Base-by-base conservation (phyloP, 345 rosid genomes). In the Populus deltoides region DNA sequence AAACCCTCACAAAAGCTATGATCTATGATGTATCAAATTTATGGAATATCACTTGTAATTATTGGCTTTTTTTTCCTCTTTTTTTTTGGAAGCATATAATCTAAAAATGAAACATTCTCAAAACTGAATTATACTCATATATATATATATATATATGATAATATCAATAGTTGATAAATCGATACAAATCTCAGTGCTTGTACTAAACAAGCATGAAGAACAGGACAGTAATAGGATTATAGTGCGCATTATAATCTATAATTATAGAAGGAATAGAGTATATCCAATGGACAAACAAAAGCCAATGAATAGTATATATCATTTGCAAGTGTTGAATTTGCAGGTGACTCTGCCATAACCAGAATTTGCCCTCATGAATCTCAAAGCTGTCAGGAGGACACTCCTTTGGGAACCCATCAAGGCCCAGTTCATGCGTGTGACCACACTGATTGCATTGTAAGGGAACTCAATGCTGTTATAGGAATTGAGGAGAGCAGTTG, bases 401-500 rank as follows among this genome's bases (percentile, higher is more conserved):
- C 75, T 69, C 61, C 87, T 82, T 9, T 75, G 49, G 5, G 97
- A 93, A 29, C 91, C 90, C 84, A 87, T 81, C 71, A 95, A 85
- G 29, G 97, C 98, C 82, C 72, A 70, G 73, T 93, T 92, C 71
- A 83, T 86, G 35, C 77, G 80, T 1, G 88, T 85, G 77, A 89
- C 73, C 31, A 92, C 94, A 62, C 78, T 61, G 1, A 85, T n/a
- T 2, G 92, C 24, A 68, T 80, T 80, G 68, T 88, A 91, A 66
- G 92, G 86, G 85, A 91, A 95, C 66, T 76, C 88, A 53, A 90
- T 81, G 47, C 90, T 88, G 78, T 90, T 89, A 67, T 93, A 90
- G 66, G 99, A 91, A 84, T 95, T 93, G 67, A 95, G 92, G 45
- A 95, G 93, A 12, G 96, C 90, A 2, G 97, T 87, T 70, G 92